phyloP scores from a whole-genome alignment of 306 rosid species.

The Macrotyloma uniflorum region DNA sequence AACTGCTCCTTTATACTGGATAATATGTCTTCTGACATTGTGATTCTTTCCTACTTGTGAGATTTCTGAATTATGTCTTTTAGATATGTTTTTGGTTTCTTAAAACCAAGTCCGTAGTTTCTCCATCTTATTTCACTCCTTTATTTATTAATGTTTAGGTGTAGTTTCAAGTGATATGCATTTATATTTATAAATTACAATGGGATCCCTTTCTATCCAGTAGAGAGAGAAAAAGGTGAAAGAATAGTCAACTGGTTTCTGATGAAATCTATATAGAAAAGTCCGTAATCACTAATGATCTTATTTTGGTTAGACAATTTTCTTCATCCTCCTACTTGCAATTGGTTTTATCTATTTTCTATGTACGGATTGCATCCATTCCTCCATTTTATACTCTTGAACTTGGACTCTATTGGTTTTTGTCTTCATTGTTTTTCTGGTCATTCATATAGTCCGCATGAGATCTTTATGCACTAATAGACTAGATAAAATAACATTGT shows the following conservation, averaged over 20 bases:
- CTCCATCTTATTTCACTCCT: constrained; percentile 9
- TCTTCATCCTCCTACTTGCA: neutral
- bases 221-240: neutral
- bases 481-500: constrained; percentile 32
- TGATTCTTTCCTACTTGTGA: constrained; percentile 2
- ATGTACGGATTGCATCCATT: neutral
- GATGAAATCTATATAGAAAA: constrained; percentile 14
- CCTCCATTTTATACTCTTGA: neutral
- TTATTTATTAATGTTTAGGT: neutral
- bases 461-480: constrained; percentile 9
- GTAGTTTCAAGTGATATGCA: constrained; percentile 6
- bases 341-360: constrained; percentile 21
- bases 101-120: constrained; percentile 8
- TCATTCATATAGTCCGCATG: constrained; percentile 13
- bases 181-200: constrained; percentile 20
- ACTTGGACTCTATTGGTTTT: constrained; percentile 19
- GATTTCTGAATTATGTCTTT: neutral
- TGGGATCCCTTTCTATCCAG: neutral
- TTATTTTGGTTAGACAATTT: constrained; percentile 10
- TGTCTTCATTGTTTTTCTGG: constrained; percentile 16
- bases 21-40: neutral
- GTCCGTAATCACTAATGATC: constrained; percentile 16
- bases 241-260: constrained; percentile 12
- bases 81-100: constrained; percentile 9
- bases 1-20: constrained; percentile 15